Evolutionary conservation across 2,329 filamentous ascomycete species (phyloP), one percentile per base, ranked within the genome.

Genomic region (Aspergillus sp.): DNA sequence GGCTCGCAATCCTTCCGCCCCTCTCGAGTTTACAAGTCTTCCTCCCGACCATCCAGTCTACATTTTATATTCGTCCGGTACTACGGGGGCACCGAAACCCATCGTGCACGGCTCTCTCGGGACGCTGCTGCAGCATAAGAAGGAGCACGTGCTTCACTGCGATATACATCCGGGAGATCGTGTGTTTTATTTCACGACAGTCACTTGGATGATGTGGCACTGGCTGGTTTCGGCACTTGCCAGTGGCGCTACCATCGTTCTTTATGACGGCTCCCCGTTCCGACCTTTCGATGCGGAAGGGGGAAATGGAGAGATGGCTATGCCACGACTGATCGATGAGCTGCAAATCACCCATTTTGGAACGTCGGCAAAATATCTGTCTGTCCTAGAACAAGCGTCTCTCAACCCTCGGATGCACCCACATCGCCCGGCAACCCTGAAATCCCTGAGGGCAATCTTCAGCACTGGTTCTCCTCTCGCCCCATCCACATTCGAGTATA

Each of bases 141-240:
- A 99, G 74, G 95, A 98, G 73, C 93, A 96, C 72, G 84, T 89
- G 51, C 82, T 98, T 3, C 94, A 98, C 73, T 91, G 90, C 73
- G 92, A 92, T 22, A 87, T 99, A 63, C 82, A 84, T 9, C 84
- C 88, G 0, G 80, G 82, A 2, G 91, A 92, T 47, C 85, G 89
- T 20, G 83, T 97, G 71, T 90, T 97, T 75, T 97, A 97, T 79
- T 97, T 93, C 78, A 96, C 92, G 1, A 97, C 93, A 3, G 92
- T 90, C 11, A 96, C 92, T 0, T 97, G 93, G 95, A 98, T 99
- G 93, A 98, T 98, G 94, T 97, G 93, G 92, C 94, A 98, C 74
- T 98, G 94, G 93, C 88, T 93, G 46, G 85, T 97, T 20, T 94
- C 91, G 1, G 91, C 89, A 6, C 86, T 98, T 4, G 90, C 93